Base-by-base conservation (phyloP, 1,284 basidiomycete genomes). In the Fomitopsis schrenkii region DNA sequence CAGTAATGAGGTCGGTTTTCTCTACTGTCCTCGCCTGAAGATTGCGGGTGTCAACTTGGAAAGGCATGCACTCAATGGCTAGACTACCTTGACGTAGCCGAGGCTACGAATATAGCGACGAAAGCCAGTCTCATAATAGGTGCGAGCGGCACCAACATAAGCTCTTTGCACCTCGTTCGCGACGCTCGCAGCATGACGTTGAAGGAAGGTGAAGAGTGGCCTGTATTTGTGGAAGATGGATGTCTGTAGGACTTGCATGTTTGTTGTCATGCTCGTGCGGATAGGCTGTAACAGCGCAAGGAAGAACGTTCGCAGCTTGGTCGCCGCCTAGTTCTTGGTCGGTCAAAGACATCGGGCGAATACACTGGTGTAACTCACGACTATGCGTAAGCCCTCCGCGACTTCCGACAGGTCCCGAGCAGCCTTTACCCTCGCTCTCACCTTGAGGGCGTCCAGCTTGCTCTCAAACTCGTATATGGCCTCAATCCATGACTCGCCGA, bases 51-150 rank as follows among this genome's bases (percentile, higher is more conserved):
- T 35, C 46, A 44, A 26, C n/a, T 12, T 10, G 22, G 15, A 50
- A 17, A 28, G 10, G 48, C 9, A 4, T 26, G 5, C 9, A 15
- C 2, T 48, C 6, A 19, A 30, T 33, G 26, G 30, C 15, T 33
- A 6, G 19, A 59, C 57, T 55, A 91, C 88, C 80, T 91, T 91
- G 53, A 97, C 83, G 74, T 81, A 86, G 28, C 87, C 84, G 52
- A 98, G 78, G 67, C 88, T 90, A 36, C 97, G 81, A 33, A 89
- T 83, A 72, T 99, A 99, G 55, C 97, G 80, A 62, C 97, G 80
- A 71, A 99, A 96, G 0, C 91, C 94, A 17, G 97, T 98, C 76
- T 99, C 97, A 65, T 95, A 98, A 73, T 98, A 99, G 19, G 94
- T 84, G 22, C 95, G 84, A 4, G 93, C 91, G 12, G 92, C 87